Base-by-base conservation (phyloP, 768 basidiomycete species). In the Phlegmacium glaucopus region DNA sequence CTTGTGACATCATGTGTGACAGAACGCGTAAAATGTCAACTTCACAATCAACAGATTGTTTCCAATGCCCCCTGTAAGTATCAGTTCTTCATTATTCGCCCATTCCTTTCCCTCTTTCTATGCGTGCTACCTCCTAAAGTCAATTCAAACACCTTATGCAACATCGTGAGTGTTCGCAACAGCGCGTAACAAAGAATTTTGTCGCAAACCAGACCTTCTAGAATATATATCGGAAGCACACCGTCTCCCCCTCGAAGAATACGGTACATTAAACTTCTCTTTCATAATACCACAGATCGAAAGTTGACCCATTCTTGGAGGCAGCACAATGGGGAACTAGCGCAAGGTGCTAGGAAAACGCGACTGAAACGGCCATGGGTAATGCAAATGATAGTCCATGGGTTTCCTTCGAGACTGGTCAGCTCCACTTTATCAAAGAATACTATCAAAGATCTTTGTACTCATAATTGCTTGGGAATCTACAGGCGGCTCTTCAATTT, bases 321-420 rank as follows among this genome's bases (percentile, higher is more conserved):
- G 22, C 89, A 91, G 57, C 90, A 93, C 62, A 93, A 93, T 66
- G 89, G 89, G 25, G 81, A 86, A 62, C 63, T 90, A 46, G 66
- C 75, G 0, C 77, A 80, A 57, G 90, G 90, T 13, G 90, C 88
- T 9, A 73, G 70, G 64, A 85, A 79, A 63, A 91, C 89, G 0
- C 67, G 65, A 37, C 54, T 67, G 18, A 76, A 76, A 39, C 63
- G 85, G 18, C 86, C 86, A 35, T 91, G 87, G 89, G 74, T 80
- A 9, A 90, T 93, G 88, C 82, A 85, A 49, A 84, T 91, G 83
- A 83, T 91, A 30, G 83, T 91, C 1, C 77, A 88, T 60, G 90
- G 90, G 4, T 91, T 93, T 56, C 87, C 89, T 1, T 87, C 85
- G 47, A 82, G 79, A 61, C 63, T 77, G 37, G 76, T 75, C 49